phyloP scores from a whole-genome alignment of 2,329 filamentous ascomycete species.

The Alternaria postmessia region DNA sequence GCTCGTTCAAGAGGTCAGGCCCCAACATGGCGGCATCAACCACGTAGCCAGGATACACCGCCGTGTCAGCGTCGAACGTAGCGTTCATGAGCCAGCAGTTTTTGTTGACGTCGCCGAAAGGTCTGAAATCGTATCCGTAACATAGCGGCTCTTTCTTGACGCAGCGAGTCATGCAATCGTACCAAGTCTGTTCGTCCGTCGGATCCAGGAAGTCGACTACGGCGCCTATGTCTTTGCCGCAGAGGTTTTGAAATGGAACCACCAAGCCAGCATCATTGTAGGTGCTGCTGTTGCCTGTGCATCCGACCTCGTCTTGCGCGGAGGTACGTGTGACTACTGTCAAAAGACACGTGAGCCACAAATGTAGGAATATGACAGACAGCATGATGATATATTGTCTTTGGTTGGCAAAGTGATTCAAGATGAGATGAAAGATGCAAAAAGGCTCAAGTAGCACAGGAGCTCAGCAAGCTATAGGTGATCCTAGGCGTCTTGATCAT shows the following conservation, averaged over 20 bases:
- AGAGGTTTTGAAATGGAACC: constrained; percentile 18
- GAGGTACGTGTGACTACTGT: not conserved
- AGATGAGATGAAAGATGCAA: not conserved
- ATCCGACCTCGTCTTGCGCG: not conserved
- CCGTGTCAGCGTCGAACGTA: constrained; percentile 1
- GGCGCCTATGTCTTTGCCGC: constrained; percentile 19
- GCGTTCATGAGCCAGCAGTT: constrained; percentile 21
- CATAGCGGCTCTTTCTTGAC: constrained; percentile 9
- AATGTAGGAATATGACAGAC: not conserved
- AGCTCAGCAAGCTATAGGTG: not conserved
- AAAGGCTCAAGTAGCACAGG: not conserved
- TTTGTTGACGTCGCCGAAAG: not conserved
- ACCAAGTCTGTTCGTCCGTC: constrained; percentile 4
- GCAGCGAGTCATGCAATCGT: constrained; percentile 16
- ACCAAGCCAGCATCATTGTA: not conserved
- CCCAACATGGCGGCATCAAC: constrained; percentile 14
- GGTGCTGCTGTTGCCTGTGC: not conserved
- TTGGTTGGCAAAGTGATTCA: not conserved
- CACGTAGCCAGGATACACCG: not conserved
- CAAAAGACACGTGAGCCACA: not conserved
- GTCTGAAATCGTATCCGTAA: constrained; percentile 10
- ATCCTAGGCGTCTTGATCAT: not conserved
- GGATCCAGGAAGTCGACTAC: constrained; percentile 12
- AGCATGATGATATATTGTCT: not conserved
- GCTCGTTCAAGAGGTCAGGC: not conserved